These are phyloP conservation scores for Bothriochloa decipiens DNA, from an alignment of 176 grass and related monocot species.

Conservation along the genomic window DNA sequence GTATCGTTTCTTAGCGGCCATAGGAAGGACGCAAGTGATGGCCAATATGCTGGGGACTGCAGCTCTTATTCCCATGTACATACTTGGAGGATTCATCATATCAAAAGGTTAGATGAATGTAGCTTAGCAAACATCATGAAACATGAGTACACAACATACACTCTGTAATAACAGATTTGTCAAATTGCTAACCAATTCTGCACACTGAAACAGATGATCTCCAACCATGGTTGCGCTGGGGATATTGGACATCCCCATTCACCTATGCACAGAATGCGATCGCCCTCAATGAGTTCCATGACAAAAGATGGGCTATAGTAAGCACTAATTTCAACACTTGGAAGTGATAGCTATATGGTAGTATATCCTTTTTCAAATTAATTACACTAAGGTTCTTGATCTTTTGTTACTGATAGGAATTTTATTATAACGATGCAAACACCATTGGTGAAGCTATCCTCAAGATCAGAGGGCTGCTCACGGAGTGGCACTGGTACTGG, in stretches of 20 bases:
- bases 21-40: constrained; percentile 93
- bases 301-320: constrained; percentile 88
- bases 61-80: constrained; percentile 69
- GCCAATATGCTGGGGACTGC: constrained; percentile 68
- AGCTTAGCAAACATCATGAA: constrained; percentile 22
- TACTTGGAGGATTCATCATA: constrained; percentile 89
- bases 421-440: constrained; percentile 52
- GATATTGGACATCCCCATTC: constrained; percentile 70
- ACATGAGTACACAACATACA: constrained; percentile 11
- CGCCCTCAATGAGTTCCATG: constrained; percentile 71
- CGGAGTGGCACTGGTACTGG: constrained; percentile 91
- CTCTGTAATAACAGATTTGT: background rate
- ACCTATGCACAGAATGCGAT: constrained; percentile 73
- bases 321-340: constrained; percentile 38
- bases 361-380: constrained; percentile 17
- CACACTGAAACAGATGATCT: constrained; percentile 51
- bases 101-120: constrained; percentile 71
- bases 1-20: constrained; percentile 75
- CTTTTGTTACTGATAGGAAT: constrained; percentile 59
- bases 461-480: constrained; percentile 68
- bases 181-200: constrained; percentile 43
- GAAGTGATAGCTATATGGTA: constrained; percentile 7
- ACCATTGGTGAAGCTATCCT: constrained; percentile 79
- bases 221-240: constrained; percentile 72
- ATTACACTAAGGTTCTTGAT: constrained; percentile 35